Base-by-base conservation (phyloP, 345 rosid species). In the Balakata baccata region DNA sequence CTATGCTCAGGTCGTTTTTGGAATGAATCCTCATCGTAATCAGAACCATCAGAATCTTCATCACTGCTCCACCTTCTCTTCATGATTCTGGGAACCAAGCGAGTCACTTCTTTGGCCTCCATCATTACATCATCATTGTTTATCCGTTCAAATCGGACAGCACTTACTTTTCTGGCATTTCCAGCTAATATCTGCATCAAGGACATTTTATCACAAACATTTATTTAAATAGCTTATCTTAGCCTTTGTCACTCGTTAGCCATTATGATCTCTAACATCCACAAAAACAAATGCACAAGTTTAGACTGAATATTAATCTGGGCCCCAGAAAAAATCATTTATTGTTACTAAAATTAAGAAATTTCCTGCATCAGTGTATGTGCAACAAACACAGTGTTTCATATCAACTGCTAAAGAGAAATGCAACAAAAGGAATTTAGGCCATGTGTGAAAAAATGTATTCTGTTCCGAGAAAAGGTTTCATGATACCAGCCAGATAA, bases 121-220 rank as follows among this genome's bases (percentile, higher is more conserved):
- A 81, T 73, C 41, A 75, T 69, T 46, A 78, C 86, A 59, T 84
- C 90, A 67, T 72, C 90, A 62, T 83, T 81, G 70, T 82, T 81
- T 76, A 95, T 86, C 69, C 86, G 82, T 64, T 92, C 96, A 80
- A 95, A 90, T 70, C 97, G 86, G 63, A 91, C 93, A 49, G 99
- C 98, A 64, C 96, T 83, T 56, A 95, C 98, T 85, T 95, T 93
- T 81, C 98, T 87, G 67, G 99, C 98, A 82, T 95, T 95, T 71
- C 98, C 99, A 49, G 92, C 97, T 72, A 93, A 83, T 79, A 95
- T 86, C 99, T 92, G 89, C 81, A 74, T 43, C 71, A 50, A 66
- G 53, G 64, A 67, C 22, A 66, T 63, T 63, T 37, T 45, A 29
- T 17, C 54, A 74, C 7, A 49, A 56, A 72, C 46, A 54, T 54